Evolutionary conservation across 1,284 basidiomycete genomes (phyloP), one percentile per base, ranked within the genome.

Genomic region (Marasmius tenuissimus): DNA sequence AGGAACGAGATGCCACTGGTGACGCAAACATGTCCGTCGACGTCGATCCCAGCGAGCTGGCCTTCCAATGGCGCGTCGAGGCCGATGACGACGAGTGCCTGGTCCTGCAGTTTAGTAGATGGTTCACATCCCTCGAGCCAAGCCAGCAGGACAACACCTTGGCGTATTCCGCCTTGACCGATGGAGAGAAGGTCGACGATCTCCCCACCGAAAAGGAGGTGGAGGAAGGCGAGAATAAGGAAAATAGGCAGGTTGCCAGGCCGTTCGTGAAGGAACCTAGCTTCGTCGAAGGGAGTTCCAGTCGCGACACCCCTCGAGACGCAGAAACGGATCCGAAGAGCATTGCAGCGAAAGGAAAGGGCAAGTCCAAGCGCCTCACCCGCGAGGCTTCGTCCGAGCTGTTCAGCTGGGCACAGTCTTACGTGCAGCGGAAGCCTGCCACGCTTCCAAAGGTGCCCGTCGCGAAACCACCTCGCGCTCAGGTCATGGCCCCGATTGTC

Each of bases 11-110:
- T 16, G n/a, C 34, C 16, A 9, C 35, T 14, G 52, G 52, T 2
- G 34, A 35, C 20, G 37, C 18, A 9, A 14, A 14, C 8, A 54
- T 10, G 34, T 37, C 52, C 37, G 34, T 16, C 50, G 33, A 20
- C 18, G 20, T 20, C 33, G 34, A 54, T 37, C 52, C 52, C 3
- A n/a, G 38, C 52, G 34, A 54, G n/a, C 18, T 54, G 27, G 52
- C 52, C 16, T 54, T 54, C 34, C 52, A 54, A 38, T 54, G 52
- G 52, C 52, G 52, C 20, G 6, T 54, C 34, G 52, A 54, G 20
- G 52, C 27, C 16, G 52, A 27, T 27, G 27, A 54, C 20, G 14
- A 38, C n/a, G n/a, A 38, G 34, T 33, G n/a, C 34, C 34, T 54
- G 52, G 52, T 54, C 10, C n/a, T 54, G 27, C 52, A 54, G 35